Base-by-base conservation (phyloP, 768 basidiomycete species). In the Tricholomella constricta region DNA sequence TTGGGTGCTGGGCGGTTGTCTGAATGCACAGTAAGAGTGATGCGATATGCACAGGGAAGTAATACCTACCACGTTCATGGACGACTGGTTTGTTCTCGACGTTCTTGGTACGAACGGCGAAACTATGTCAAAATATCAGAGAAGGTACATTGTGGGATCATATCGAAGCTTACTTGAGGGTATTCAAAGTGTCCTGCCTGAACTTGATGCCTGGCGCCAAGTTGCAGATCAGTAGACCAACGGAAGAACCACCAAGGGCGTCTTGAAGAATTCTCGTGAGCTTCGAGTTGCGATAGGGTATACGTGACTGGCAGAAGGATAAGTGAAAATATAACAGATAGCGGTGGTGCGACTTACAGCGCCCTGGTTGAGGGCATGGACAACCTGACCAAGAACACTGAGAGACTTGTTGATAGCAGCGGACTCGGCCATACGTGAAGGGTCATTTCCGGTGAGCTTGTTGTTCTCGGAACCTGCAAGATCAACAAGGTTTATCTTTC, bases 381-480 rank as follows among this genome's bases (percentile, higher is more conserved):
- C 90, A 5, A 94, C 92, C 68, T 91, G 91, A 2, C 91, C 91
- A 3, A 96, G 80, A 8, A 89, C 88, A 55, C 90, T 89, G 42
- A 96, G 69, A 6, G 89, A 91, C 66, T 89, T 92, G 72, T 96
- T 96, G 66, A 96, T 96, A 15, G 92, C 91, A 2, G 89, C 72
- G 3, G 88, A 89, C 70, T 96, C 94, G 2, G 86, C 83, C 87
- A 94, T 92, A 2, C 94, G 84, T n/a, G 81, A 84, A 1, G 84
- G 74, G 64, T 94, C 89, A 59, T 94, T 94, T 4, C 93, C 92
- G 4, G 94, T 94, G 23, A 89, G 76, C 77, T 91, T 94, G 68
- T 94, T 94, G 63, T 94, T 94, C 71, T 95, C 93, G 0, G 89
- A 92, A 23, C 93, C 93, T 15, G 93, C 93, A 23, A 95, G 79